Evolutionary conservation across 2,329 filamentous ascomycete species (phyloP), one percentile per base, ranked within the genome.

Genomic region (Lachnellula cervina): DNA sequence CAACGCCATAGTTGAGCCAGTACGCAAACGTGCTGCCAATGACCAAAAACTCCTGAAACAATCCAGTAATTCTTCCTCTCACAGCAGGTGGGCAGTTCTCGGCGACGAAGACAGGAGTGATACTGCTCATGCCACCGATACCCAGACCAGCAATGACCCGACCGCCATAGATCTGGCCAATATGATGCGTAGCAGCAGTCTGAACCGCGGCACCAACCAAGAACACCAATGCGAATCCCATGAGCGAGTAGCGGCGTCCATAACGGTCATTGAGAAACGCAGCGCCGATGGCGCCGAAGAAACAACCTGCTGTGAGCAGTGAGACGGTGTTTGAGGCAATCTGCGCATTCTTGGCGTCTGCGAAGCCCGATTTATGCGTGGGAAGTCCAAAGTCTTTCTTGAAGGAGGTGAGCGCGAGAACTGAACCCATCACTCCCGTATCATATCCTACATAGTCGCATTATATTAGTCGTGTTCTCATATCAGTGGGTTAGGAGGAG

Each of bases 301-400:
- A 77, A 35, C 77, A 77, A 23, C 78, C 78, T 8, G 77, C 74
- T 58, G 80, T 77, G 52, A 80, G 77, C 17, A 80, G 73, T 2
- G 76, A 75, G 19, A 79, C 76, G 32, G 75, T 73, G 49, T 79
- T 75, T 16, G 58, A 58, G 2, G 62, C 49, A 38, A 64, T 48
- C 11, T 62, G 51, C 19, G 61, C 55, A 43, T 63, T 62, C 9
- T 53, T 37, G n/a, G 50, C 43, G 43, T 35, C 54, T 45, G 61
- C 52, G 43, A 62, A 63, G 5, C 63, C 61, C 2, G 52, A 52
- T 16, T 49, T 59, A 9, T 52, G 58, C 2, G 49, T 55, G 4
- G 64, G 62, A 7, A 65, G 56, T 17, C 61, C 59, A 42, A 66
- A 66, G 51, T 66, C 64, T 11, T 44, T 35, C 43, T 63, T 62